Percentiles rank a stretch among this genome's conserved stretches.
Conservation (phyloP, 306 rosid species). For the Dalbergia cultrata region DNA sequence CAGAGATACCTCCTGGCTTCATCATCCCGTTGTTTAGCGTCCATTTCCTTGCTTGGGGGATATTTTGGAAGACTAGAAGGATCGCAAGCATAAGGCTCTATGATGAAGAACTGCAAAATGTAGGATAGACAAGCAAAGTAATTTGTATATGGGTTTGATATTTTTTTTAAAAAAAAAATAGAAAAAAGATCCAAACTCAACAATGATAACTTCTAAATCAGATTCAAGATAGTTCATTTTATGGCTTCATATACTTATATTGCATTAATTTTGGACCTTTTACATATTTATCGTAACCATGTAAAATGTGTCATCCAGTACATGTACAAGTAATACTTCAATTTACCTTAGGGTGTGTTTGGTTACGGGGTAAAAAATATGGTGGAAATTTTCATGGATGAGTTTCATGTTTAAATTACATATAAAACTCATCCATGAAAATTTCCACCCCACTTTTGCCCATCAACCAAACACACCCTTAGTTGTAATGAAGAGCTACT, state of each 20-base stretch:
- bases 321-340: background rate
- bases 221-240: constrained; percentile 31
- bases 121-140: constrained; percentile 48
- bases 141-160: constrained; percentile 25
- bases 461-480: background rate
- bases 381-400: too few relatives aligned
- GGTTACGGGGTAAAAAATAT: too few relatives aligned
- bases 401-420: too few relatives aligned
- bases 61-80: constrained; percentile 96
- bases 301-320: constrained; percentile 26
- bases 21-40: constrained; percentile 86
- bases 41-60: constrained; percentile 96
- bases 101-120: constrained; percentile 80
- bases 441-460: too few relatives aligned
- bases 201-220: constrained; percentile 27
- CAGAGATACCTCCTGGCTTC: constrained; percentile 76
- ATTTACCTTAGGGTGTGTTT: background rate
- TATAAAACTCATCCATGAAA: too few relatives aligned
- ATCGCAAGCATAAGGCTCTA: constrained; percentile 88
- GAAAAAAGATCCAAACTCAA: constrained; percentile 25
- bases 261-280: constrained; percentile 23
- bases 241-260: constrained; percentile 20
- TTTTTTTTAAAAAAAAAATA: background rate
- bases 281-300: constrained; percentile 2
- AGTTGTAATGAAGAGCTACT: constrained; percentile 18